These are phyloP conservation scores for Perilla frutescens DNA, from an alignment of 257 asterid species.

Conservation along the genomic window DNA sequence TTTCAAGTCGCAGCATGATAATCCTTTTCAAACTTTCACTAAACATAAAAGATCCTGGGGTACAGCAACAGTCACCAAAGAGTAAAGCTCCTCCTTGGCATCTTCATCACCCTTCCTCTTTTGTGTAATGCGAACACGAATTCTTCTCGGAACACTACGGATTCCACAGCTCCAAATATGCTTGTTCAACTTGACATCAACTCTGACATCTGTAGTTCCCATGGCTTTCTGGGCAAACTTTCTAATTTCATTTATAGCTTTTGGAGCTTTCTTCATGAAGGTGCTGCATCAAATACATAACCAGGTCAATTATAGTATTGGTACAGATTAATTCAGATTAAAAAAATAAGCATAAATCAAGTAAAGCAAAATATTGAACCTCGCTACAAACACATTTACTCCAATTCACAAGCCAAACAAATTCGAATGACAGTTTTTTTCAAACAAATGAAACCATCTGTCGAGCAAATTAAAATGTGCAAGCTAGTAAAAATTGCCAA, in stretches of 20 bases:
- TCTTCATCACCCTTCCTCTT: slow-evolving; percentile 66
- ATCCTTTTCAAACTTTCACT: not conserved
- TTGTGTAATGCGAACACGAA: slow-evolving; percentile 54
- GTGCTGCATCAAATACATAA: slow-evolving; percentile 40
- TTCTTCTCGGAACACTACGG: slow-evolving; percentile 59
- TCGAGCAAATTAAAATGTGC: too few relatives aligned
- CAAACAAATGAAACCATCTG: not conserved
- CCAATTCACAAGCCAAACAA: not conserved
- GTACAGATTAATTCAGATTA: not conserved
- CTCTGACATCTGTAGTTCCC: slow-evolving; percentile 60
- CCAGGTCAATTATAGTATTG: not conserved
- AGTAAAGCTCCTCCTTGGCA: slow-evolving; percentile 65
- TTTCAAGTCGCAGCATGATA: slow-evolving; percentile 6
- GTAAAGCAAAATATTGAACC: not conserved
- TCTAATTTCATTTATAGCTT: slow-evolving; percentile 56
- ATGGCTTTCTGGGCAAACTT: slow-evolving; percentile 61
- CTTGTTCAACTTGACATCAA: slow-evolving; percentile 59
- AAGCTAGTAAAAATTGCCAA: too few relatives aligned
- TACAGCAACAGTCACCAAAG: slow-evolving; percentile 55
- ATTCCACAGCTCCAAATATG: slow-evolving; percentile 62
- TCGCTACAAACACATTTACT: not conserved
- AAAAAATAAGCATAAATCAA: too few relatives aligned
- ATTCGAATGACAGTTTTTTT: not conserved
- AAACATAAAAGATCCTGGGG: slow-evolving; percentile 16
- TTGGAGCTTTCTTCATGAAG: slow-evolving; percentile 64